A percentile compares a stretch with the other conserved stretches of the same genome.
These are phyloP conservation scores for Teunomyces atbi DNA, from an alignment of 805 yeast species.

Conservation along the genomic window DNA sequence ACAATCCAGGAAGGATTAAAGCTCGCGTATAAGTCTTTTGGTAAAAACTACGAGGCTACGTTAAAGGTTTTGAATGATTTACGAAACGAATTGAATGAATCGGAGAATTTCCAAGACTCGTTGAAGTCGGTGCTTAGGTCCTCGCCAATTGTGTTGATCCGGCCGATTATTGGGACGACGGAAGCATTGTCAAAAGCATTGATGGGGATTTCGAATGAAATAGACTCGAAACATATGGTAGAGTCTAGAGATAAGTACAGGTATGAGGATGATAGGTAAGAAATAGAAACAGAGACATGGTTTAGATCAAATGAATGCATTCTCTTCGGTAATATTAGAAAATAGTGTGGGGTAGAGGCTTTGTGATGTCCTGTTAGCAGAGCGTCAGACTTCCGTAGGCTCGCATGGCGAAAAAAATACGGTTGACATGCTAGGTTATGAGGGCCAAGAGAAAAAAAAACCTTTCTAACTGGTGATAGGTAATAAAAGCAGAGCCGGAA, in stretches of 20 bases:
- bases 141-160: conserved; percentile 73
- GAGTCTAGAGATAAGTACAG: conserved; percentile 69
- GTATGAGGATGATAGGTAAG: conserved; percentile 5
- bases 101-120: conserved; percentile 65
- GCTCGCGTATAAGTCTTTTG: conserved; percentile 72
- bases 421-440: background rate
- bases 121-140: conserved; percentile 66
- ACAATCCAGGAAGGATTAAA: conserved; percentile 68
- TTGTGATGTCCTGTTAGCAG: background rate
- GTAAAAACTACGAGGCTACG: conserved; percentile 64
- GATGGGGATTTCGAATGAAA: conserved; percentile 77
- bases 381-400: background rate
- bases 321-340: background rate
- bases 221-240: conserved; percentile 62
- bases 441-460: background rate
- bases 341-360: background rate
- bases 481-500: background rate
- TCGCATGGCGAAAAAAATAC: background rate
- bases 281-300: background rate
- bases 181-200: conserved; percentile 83
- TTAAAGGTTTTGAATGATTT: conserved; percentile 60
- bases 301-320: background rate
- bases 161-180: conserved; percentile 91
- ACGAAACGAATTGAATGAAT: conserved; percentile 59
- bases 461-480: background rate